Conservation (phyloP, 805 yeast genomes). For the Saccharomycopsis fibuligera region DNA sequence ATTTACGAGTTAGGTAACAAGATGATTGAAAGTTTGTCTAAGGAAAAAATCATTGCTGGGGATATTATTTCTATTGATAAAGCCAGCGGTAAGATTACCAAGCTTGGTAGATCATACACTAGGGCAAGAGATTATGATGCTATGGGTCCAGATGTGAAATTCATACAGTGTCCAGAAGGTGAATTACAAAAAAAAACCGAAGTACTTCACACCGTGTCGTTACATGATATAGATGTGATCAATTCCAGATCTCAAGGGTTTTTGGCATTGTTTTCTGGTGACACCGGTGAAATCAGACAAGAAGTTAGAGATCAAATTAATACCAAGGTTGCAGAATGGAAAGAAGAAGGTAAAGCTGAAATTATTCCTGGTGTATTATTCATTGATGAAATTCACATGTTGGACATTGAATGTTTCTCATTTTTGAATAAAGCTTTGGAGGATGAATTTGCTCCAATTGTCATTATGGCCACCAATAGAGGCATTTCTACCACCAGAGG, state of each 20-base stretch:
- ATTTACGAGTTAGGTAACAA: conserved; percentile 91
- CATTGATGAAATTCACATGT: conserved; percentile 97
- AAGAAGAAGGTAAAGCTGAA: conserved; percentile 97
- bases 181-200: conserved; percentile 94
- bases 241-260: conserved; percentile 98
- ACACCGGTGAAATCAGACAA: conserved; percentile 94
- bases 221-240: conserved; percentile 96
- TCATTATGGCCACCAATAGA: conserved; percentile 96
- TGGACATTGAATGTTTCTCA: conserved; percentile 93
- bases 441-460: conserved; percentile 94
- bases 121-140: conserved; percentile 98
- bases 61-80: conserved; percentile 95
- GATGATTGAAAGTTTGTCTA: conserved; percentile 90
- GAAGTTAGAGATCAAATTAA: conserved; percentile 96
- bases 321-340: conserved; percentile 96
- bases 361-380: conserved; percentile 96
- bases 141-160: conserved; percentile 96
- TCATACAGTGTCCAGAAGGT: conserved; percentile 98
- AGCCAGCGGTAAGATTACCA: conserved; percentile 88
- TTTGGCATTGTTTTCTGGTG: conserved; percentile 89
- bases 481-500: conserved; percentile 94
- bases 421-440: conserved; percentile 94
- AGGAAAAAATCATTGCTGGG: conserved; percentile 94
- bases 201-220: conserved; percentile 94
- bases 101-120: conserved; percentile 92